phyloP scores from a whole-genome alignment of 1,284 basidiomycete genomes.

The Xerocomus alliaceus region DNA sequence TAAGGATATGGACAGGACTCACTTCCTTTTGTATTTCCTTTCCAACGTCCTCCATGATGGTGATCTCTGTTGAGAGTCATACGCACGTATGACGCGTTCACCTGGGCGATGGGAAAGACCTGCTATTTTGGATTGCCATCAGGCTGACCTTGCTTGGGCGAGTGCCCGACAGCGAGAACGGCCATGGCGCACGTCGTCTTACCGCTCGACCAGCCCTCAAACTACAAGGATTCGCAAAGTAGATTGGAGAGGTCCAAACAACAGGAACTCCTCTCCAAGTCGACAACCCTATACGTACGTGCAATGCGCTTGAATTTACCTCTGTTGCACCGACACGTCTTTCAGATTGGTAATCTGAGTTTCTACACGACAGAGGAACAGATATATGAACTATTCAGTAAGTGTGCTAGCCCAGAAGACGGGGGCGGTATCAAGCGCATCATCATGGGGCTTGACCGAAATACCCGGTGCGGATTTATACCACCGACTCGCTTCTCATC shows the following conservation, averaged over 20 bases:
- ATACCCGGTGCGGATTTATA: conserved; percentile 72
- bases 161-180: conserved; percentile 13
- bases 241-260: conserved; percentile 76
- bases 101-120: conserved; percentile 32
- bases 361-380: conserved; percentile 99
- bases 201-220: conserved; percentile 89
- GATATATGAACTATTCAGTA: conserved; percentile 97
- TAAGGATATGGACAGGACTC: conserved; percentile 32
- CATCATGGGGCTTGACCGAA: conserved; percentile 98
- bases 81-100: conserved; percentile 44
- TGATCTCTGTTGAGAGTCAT: conserved; percentile 25
- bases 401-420: conserved; percentile 87
- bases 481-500: conserved; percentile 1
- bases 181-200: conserved; percentile 88
- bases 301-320: not conserved
- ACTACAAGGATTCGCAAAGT: conserved; percentile 91
- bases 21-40: conserved; percentile 89
- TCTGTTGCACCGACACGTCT: conserved; percentile 8
- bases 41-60: conserved; percentile 75
- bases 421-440: conserved; percentile 98
- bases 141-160: not conserved
- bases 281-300: conserved; percentile 79
- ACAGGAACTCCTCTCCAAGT: conserved; percentile 72
- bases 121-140: conserved; percentile 28
- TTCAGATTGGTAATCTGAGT: conserved; percentile 92